These are phyloP conservation scores for Tetracentron sinense DNA, from an alignment of 164 flowering plant species.

Conservation along the genomic window DNA sequence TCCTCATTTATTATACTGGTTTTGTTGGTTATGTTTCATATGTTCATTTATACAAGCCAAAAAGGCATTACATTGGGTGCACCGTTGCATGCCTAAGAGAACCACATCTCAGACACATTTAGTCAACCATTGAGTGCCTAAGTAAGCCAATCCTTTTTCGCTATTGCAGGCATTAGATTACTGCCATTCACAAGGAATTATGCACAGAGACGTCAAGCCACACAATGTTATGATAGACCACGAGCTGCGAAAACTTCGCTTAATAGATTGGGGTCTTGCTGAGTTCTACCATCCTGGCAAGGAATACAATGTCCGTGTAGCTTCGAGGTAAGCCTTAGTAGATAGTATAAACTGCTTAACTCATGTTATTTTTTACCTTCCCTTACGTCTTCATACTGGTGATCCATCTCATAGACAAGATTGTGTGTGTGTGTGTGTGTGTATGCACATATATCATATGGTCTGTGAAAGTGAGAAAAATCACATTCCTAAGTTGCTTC, in stretches of 20 bases:
- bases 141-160: neutral
- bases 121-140: neutral
- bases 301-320: constrained; percentile 80
- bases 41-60: too few species aligned
- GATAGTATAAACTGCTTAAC: neutral
- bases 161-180: constrained; percentile 62
- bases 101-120: neutral
- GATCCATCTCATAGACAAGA: too few species aligned
- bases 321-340: constrained; percentile 48
- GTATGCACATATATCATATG: neutral
- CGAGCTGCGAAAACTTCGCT: constrained; percentile 65
- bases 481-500: neutral
- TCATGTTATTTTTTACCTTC: too few species aligned
- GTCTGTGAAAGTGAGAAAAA: neutral
- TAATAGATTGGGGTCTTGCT: constrained; percentile 80
- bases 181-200: constrained; percentile 79
- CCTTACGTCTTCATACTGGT: too few species aligned
- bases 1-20: too few species aligned
- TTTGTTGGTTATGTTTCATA: too few species aligned
- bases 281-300: constrained; percentile 80
- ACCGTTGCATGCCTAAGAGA: too few species aligned
- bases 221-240: constrained; percentile 87
- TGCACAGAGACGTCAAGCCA: constrained; percentile 84
- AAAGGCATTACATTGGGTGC: too few species aligned
- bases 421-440: too few species aligned